Conservation (phyloP, 2,329 filamentous ascomycete genomes). For the Botrytis fragariae region DNA sequence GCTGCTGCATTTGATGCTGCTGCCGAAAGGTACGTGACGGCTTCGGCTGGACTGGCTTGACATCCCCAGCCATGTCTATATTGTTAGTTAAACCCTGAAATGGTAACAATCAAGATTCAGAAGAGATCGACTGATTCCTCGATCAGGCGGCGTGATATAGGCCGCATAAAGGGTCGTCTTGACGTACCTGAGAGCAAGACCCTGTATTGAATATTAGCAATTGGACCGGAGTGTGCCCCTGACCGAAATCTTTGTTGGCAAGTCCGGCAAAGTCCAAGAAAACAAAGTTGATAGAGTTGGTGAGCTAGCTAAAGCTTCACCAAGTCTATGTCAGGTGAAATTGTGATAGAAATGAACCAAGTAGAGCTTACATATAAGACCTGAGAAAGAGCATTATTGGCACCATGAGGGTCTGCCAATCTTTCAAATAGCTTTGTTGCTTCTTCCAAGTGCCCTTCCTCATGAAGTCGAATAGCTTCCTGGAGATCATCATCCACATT, state of each 20-base stretch:
- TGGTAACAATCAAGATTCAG: slow-evolving; percentile 9
- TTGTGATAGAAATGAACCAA: background rate
- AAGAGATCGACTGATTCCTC: background rate
- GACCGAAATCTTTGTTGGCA: slow-evolving; percentile 13
- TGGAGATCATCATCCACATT: slow-evolving; percentile 73
- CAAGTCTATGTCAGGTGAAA: background rate
- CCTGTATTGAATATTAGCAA: slow-evolving; percentile 39
- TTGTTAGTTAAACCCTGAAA: slow-evolving; percentile 4
- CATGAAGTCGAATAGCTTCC: slow-evolving; percentile 91
- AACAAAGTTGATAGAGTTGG: background rate
- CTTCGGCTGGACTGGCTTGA: slow-evolving; percentile 65
- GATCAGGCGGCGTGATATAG: slow-evolving; percentile 19
- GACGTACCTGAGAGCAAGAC: slow-evolving; percentile 78
- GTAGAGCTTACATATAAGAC: slow-evolving; percentile 64
- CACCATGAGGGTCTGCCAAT: slow-evolving; percentile 77
- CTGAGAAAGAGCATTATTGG: slow-evolving; percentile 91
- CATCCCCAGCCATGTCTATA: slow-evolving; percentile 91
- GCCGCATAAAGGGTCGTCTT: slow-evolving; percentile 25
- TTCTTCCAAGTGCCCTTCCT: slow-evolving; percentile 71
- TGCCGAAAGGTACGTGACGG: slow-evolving; percentile 79
- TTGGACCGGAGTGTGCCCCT: slow-evolving; percentile 8
- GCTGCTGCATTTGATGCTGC: slow-evolving; percentile 88
- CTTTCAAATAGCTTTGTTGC: slow-evolving; percentile 84
- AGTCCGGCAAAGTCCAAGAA: background rate
- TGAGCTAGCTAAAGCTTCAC: slow-evolving; percentile 10